A percentile compares a stretch with the other conserved stretches of the same genome.
phyloP scores from a whole-genome alignment of 164 flowering plant genomes.

The Nelumbo lutea region DNA sequence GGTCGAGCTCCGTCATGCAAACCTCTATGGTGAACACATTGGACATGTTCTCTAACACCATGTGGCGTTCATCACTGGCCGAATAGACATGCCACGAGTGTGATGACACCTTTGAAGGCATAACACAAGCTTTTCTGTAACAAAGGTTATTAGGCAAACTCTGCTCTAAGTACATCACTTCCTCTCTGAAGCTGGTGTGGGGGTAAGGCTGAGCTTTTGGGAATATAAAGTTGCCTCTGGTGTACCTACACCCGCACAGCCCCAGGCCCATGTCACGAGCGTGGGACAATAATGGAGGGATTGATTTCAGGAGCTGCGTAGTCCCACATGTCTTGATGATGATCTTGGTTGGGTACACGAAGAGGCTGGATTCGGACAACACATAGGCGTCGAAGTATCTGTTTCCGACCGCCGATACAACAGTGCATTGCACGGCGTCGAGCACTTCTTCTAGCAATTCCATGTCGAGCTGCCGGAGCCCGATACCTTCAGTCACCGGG shows the following conservation, averaged over 20 bases:
- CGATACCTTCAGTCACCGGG: constrained; percentile 24
- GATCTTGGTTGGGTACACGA: constrained; percentile 79
- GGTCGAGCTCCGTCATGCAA: constrained; percentile 91
- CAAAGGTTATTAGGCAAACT: constrained; percentile 45
- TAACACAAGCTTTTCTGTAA: constrained; percentile 52
- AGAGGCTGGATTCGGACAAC: constrained; percentile 84
- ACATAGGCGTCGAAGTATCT: constrained; percentile 74
- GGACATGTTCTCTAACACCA: neutral
- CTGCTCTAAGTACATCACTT: constrained; percentile 51
- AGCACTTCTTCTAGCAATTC: constrained; percentile 44
- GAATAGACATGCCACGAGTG: constrained; percentile 86
- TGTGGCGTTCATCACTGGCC: constrained; percentile 31
- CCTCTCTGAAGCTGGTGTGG: constrained; percentile 70
- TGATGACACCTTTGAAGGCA: constrained; percentile 46
- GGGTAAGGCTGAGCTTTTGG: constrained; percentile 80
- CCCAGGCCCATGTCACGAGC: constrained; percentile 49
- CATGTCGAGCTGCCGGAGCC: constrained; percentile 52
- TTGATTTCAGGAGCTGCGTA: constrained; percentile 79
- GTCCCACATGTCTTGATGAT: constrained; percentile 97
- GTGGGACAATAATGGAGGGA: constrained; percentile 49
- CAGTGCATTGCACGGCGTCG: constrained; percentile 76
- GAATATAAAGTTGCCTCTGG: constrained; percentile 86
- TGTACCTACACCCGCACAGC: constrained; percentile 52
- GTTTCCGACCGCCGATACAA: constrained; percentile 81
- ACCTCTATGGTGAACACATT: constrained; percentile 62